Conservation (phyloP, 1,139 yeast genomes). For the Taphrina flavorubra region DNA sequence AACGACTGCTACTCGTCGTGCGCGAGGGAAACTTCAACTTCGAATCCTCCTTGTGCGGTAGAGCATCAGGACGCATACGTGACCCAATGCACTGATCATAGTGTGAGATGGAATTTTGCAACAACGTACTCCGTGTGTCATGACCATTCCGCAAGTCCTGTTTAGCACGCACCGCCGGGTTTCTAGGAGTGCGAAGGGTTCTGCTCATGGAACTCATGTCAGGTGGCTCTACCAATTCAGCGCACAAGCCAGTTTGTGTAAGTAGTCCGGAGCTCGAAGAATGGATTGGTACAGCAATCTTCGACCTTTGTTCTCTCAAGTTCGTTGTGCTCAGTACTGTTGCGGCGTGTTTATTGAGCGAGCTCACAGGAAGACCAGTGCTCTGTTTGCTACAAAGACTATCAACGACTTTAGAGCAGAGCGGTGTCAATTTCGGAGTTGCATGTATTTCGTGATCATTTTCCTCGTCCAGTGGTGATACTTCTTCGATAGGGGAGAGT, state of each 20-base stretch:
- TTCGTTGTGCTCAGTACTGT: not conserved
- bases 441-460: not conserved
- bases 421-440: not conserved
- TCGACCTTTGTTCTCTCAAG: not conserved
- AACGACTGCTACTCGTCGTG: not conserved
- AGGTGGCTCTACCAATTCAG: not conserved
- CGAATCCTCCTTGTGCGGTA: not conserved
- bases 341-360: not conserved
- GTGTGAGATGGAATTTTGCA: not conserved
- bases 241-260: not conserved
- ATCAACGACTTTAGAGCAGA: not conserved
- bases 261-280: not conserved
- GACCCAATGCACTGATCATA: not conserved
- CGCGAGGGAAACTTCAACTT: not conserved
- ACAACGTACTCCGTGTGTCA: not conserved
- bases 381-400: not conserved
- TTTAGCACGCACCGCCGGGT: not conserved
- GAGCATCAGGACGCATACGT: not conserved
- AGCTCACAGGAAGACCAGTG: not conserved
- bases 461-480: constrained; percentile 2
- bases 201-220: not conserved
- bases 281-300: not conserved
- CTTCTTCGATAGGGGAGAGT: constrained; percentile 10
- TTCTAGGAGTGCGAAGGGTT: not conserved
- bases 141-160: not conserved